Conservation (phyloP, 2,329 filamentous ascomycete species). For the Aspergillus sclerotialis region DNA sequence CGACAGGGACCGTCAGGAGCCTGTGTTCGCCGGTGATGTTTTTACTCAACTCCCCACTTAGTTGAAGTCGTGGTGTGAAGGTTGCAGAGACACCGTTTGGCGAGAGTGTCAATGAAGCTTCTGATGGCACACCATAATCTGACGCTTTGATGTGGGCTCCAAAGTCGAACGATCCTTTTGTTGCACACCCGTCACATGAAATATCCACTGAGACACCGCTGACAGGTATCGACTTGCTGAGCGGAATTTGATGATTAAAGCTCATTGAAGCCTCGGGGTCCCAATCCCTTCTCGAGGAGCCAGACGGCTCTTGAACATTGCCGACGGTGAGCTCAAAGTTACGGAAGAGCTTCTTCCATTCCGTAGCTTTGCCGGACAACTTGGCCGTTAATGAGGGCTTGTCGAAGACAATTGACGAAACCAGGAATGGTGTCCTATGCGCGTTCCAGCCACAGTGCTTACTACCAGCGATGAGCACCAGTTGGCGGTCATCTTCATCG, state of each 20-base stretch:
- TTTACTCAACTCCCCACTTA: constrained; percentile 12
- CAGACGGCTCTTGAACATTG: constrained; percentile 1
- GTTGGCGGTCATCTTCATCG: constrained; percentile 7
- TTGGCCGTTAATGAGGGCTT: constrained; percentile 8
- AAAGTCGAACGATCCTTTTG: constrained; percentile 14
- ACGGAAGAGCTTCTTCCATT: constrained; percentile 13
- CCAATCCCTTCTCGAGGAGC: constrained; percentile 3
- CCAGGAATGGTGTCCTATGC: constrained; percentile 13
- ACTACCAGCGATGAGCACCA: constrained; percentile 15
- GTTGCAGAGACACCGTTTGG: constrained; percentile 10
- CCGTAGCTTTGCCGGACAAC: constrained; percentile 9
- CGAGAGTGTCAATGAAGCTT: constrained; percentile 7
- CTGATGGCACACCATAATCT: constrained; percentile 5
- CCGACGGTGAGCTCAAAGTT: constrained; percentile 15
- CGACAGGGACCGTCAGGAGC: constrained; percentile 13
- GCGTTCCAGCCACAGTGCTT: constrained; percentile 16
- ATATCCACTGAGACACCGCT: constrained; percentile 5
- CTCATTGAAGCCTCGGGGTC: constrained; percentile 7
- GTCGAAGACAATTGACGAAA: constrained; percentile 11
- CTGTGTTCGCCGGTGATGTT: constrained; percentile 8
- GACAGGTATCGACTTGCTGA: constrained; percentile 9
- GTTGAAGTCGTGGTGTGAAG: constrained; percentile 10
- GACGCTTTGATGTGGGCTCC: constrained; percentile 13
- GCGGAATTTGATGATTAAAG: constrained; percentile 11
- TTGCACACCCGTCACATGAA: constrained; percentile 12